Percentiles rank a stretch among this genome's conserved stretches.
Evolutionary conservation across 805 yeast species (phyloP).

Genomic region (Saturnispora sekii): DNA sequence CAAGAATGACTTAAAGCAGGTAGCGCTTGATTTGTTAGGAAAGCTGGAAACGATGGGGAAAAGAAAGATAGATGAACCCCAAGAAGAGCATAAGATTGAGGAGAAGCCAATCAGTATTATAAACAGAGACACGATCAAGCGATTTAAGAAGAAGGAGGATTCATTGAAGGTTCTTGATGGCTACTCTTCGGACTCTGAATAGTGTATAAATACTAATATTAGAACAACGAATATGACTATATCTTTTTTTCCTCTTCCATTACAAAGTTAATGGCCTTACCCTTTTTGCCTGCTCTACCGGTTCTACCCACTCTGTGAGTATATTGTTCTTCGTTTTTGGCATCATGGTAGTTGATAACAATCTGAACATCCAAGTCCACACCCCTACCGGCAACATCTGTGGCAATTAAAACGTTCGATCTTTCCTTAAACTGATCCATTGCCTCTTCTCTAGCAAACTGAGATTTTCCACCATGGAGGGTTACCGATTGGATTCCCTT

Average conservation of each 20-base stretch:
- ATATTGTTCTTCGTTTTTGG: conserved; percentile 68
- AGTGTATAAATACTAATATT: not conserved
- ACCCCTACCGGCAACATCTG: conserved; percentile 95
- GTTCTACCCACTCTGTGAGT: conserved; percentile 94
- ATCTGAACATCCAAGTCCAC: conserved; percentile 82
- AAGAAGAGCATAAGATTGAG: not conserved
- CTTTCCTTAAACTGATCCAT: conserved; percentile 44
- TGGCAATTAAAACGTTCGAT: conserved; percentile 67
- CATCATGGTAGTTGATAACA: conserved; percentile 82
- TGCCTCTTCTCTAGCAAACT: conserved; percentile 76
- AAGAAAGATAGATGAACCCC: not conserved
- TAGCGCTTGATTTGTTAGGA: conserved; percentile 37
- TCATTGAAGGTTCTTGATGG: not conserved
- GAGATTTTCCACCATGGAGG: conserved; percentile 82
- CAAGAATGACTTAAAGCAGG: conserved; percentile 45
- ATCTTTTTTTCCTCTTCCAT: conserved; percentile 2
- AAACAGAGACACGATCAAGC: not conserved
- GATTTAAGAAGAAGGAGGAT: not conserved
- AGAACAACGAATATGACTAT: not conserved
- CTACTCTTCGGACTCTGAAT: not conserved
- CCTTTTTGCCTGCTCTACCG: conserved; percentile 84
- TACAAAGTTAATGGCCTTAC: conserved; percentile 61
- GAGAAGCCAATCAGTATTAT: not conserved
- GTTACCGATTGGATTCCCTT: conserved; percentile 44
- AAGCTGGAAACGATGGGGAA: conserved; percentile 19